Percentiles rank a stretch among this genome's conserved stretches.
Conservation (phyloP, 179 eudicot genomes). For the Beta lomatogona region DNA sequence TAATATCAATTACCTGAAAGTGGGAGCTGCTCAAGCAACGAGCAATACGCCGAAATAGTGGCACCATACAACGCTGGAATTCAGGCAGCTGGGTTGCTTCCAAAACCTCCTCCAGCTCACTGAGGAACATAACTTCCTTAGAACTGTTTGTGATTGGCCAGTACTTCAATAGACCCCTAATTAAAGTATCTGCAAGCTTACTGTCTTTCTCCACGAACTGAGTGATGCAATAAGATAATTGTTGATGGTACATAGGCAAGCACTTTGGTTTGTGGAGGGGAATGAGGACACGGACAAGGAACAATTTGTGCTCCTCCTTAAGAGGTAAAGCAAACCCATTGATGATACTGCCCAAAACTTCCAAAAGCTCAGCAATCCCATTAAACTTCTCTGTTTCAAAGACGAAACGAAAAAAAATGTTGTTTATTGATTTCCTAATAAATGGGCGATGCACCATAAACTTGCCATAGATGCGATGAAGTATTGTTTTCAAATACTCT, state of each 20-base stretch:
- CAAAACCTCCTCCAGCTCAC: conserved; percentile 66
- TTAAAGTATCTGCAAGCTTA: conserved; percentile 64
- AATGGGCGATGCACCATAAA: conserved; percentile 74
- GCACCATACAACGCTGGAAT: conserved; percentile 66
- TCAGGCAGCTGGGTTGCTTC: conserved; percentile 67
- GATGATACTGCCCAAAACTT: conserved; percentile 61
- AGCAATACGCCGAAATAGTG: conserved; percentile 50
- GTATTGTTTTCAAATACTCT: conserved; percentile 61
- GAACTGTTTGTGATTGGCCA: conserved; percentile 76
- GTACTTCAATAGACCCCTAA: conserved; percentile 61
- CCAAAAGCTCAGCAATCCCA: conserved; percentile 70
- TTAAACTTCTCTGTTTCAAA: conserved; percentile 65
- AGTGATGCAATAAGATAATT: conserved; percentile 61
- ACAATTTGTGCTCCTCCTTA: conserved; percentile 66
- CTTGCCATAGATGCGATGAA: conserved; percentile 70
- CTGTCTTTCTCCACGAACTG: conserved; percentile 73
- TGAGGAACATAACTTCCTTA: conserved; percentile 65
- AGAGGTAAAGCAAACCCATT: conserved; percentile 72
- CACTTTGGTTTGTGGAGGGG: conserved; percentile 66
- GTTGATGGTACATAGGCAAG: conserved; percentile 65
- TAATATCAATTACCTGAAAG: conserved; percentile 46
- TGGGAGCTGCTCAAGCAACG: conserved; percentile 53
- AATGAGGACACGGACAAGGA: conserved; percentile 56
- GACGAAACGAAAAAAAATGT: conserved; percentile 53
- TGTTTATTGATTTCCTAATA: conserved; percentile 60